Percentiles rank a stretch among this genome's conserved stretches.
Conservation (phyloP, 768 basidiomycete genomes). For the Coprinopsis marcescibilis region DNA sequence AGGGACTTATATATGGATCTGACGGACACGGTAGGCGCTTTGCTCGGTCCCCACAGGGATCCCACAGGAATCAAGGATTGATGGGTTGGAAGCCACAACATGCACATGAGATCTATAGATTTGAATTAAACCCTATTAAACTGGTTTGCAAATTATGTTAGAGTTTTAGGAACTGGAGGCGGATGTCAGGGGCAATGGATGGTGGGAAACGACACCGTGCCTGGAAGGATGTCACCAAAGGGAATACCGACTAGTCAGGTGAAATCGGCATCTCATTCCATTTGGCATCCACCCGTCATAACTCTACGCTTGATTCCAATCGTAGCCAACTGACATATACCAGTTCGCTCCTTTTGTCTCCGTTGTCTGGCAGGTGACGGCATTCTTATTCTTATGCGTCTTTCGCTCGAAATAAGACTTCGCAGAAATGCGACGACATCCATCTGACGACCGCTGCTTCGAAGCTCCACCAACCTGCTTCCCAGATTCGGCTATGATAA, state of each 20-base stretch:
- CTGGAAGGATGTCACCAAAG: constrained; percentile 17
- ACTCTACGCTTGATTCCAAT: too few relatives aligned
- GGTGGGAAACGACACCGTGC: constrained; percentile 29
- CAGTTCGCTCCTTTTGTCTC: too few relatives aligned
- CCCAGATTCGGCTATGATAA: too few relatives aligned
- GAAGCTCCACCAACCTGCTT: too few relatives aligned
- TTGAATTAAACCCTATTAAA: constrained; percentile 26
- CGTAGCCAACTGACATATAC: too few relatives aligned
- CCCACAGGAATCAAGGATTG: constrained; percentile 31
- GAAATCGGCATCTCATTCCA: background rate
- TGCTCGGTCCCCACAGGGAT: constrained; percentile 19
- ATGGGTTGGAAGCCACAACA: constrained; percentile 39
- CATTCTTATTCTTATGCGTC: too few relatives aligned
- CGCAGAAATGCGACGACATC: too few relatives aligned
- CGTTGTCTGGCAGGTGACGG: too few relatives aligned
- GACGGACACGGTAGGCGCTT: constrained; percentile 24
- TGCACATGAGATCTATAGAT: constrained; percentile 24
- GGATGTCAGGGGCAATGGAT: constrained; percentile 26
- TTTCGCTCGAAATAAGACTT: too few relatives aligned
- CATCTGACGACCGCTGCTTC: too few relatives aligned
- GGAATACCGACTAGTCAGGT: background rate
- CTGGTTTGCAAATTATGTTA: constrained; percentile 32
- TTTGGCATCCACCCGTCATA: too few relatives aligned
- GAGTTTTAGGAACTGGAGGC: constrained; percentile 44
- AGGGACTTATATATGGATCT: too few relatives aligned